Base-by-base conservation (phyloP, 106 monocot genomes). In the Phalaenopsis aphrodite region DNA sequence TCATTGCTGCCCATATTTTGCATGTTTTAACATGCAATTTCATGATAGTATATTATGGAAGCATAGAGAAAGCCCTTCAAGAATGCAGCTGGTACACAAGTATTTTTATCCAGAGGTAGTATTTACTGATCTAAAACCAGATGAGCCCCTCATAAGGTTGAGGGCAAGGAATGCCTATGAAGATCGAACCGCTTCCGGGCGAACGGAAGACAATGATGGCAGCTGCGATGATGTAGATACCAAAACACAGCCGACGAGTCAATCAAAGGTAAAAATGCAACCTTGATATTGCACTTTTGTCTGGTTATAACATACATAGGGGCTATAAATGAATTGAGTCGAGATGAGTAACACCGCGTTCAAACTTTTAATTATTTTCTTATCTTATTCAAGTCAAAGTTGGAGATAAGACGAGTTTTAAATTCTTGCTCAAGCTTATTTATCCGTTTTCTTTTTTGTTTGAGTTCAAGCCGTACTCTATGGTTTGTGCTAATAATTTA, bases 91-190 rank as follows among this genome's bases (percentile, higher is more conserved):
- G 57, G 75, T 81, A 39, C 52, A 46, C 23, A 75, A 81, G 24
- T 41, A 75, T 64, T 81, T 81, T 30, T 81, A 75, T 61, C 55
- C 75, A n/a, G 81, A 81, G 45, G 15, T 39, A 61, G 81, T 81
- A 17, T 81, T 81, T 55, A 75, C 23, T 24, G 81, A 81, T 43
- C 42, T 38, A 57, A 45, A 75, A 12, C 75, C 75, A 15, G 81
- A 81, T 43, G 72, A 37, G 30, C 61, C 75, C 75, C 23, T 72
- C 19, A 1, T 57, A 43, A 81, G 42, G 58, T 75, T 41, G 75
- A 56, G 81, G 75, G 41, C 39, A 41, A 75, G 75, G 23, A 81
- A 81, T 75, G 23, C 43, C n/a, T 75, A 81, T 36, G n/a, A 23
- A 11, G 81, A 81, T 42, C 21, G 37, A 23, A 72, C 57, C 9